phyloP scores from a whole-genome alignment of 1,284 basidiomycete species.

The Fomes fomentarius region DNA sequence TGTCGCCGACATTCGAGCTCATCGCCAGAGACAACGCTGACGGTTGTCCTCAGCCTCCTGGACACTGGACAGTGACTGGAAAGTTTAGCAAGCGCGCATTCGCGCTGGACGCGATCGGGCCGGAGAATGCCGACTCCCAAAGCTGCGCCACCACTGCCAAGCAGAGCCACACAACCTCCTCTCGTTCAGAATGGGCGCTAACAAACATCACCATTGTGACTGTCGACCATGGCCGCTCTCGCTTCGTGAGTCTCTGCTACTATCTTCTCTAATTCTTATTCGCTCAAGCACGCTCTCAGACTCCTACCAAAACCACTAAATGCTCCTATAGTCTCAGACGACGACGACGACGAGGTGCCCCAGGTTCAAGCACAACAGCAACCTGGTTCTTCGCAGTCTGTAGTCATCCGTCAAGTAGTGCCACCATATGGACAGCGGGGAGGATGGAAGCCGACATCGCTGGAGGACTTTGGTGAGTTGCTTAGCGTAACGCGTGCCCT shows the following conservation, averaged over 20 bases:
- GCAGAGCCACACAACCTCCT: slow-evolving; percentile 9
- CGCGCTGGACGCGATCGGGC: slow-evolving; percentile 6
- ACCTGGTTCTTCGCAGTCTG: slow-evolving; percentile 41
- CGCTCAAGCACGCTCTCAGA: slow-evolving; percentile 35
- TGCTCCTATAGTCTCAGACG: slow-evolving; percentile 55
- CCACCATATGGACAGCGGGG: slow-evolving; percentile 86
- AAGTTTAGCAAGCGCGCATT: neutral
- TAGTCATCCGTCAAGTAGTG: slow-evolving; percentile 57
- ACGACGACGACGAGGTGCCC: slow-evolving; percentile 52
- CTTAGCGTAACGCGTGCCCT: neutral
- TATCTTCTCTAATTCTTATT: neutral
- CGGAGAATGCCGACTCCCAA: neutral
- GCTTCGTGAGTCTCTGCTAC: slow-evolving; percentile 36
- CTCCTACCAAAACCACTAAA: slow-evolving; percentile 71
- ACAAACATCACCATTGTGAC: slow-evolving; percentile 13
- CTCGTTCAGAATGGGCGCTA: slow-evolving; percentile 15
- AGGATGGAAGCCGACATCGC: slow-evolving; percentile 85
- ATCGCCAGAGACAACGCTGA: slow-evolving; percentile 26
- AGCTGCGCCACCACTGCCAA: slow-evolving; percentile 2
- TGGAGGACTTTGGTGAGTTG: slow-evolving; percentile 81
- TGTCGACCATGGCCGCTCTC: slow-evolving; percentile 39
- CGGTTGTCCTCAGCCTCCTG: slow-evolving; percentile 7
- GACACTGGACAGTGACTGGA: neutral
- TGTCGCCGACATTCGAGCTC: slow-evolving; percentile 33
- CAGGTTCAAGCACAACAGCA: slow-evolving; percentile 25